Evolutionary conservation across 768 basidiomycete genomes (phyloP).

Genomic region (Mycena capillaripes): DNA sequence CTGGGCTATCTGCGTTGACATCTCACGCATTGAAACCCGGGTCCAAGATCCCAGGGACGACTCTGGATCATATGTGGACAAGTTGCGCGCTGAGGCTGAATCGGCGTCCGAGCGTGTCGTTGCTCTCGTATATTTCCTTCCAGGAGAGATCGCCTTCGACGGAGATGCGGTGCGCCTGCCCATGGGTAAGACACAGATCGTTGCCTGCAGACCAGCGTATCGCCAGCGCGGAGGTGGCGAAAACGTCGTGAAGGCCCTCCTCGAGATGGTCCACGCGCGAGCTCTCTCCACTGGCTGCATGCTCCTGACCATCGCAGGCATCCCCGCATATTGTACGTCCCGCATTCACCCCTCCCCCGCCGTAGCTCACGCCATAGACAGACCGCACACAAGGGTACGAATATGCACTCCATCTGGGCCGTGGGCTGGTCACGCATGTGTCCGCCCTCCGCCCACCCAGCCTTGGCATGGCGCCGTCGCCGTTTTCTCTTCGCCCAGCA

Average conservation of each 20-base stretch:
- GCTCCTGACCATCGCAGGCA: neutral
- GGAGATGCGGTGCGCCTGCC: slow-evolving; percentile 10
- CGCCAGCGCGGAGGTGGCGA: neutral
- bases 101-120: slow-evolving; percentile 17
- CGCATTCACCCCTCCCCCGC: neutral
- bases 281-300: neutral
- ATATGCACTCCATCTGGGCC: slow-evolving; percentile 13
- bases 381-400: slow-evolving; percentile 20
- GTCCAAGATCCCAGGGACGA: neutral
- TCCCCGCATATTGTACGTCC: slow-evolving; percentile 1
- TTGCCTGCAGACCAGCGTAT: slow-evolving; percentile 15
- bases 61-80: neutral
- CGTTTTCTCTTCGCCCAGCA: neutral
- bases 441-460: neutral
- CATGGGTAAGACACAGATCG: neutral
- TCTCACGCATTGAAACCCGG: neutral
- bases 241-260: slow-evolving; percentile 12
- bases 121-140: slow-evolving; percentile 9
- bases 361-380: neutral
- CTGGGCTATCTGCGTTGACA: slow-evolving; percentile 20
- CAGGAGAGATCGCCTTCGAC: slow-evolving; percentile 8
- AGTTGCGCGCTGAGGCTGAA: neutral
- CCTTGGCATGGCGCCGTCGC: neutral
- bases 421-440: slow-evolving; percentile 1
- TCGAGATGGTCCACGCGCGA: slow-evolving; percentile 13